These are phyloP conservation scores for Myotisia sp. DNA, from an alignment of 2,329 filamentous ascomycete species.

Conservation along the genomic window DNA sequence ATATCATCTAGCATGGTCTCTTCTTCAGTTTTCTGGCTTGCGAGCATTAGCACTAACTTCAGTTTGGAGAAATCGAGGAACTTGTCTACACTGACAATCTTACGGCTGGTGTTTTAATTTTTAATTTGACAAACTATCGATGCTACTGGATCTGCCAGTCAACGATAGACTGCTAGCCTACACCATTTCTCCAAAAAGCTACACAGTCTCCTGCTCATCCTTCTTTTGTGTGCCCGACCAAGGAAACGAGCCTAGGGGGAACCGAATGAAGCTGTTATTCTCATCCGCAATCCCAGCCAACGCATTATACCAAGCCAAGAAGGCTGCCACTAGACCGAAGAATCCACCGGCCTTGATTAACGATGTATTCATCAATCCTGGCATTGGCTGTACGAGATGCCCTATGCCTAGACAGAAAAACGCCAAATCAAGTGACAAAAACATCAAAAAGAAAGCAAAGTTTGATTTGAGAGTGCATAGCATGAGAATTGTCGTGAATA, in stretches of 20 bases:
- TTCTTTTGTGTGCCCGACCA: constrained; percentile 63
- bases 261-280: constrained; percentile 69
- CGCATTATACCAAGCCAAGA: constrained; percentile 77
- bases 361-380: constrained; percentile 27
- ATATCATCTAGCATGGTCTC: too few relatives aligned
- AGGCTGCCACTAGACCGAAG: constrained; percentile 68
- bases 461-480: constrained; percentile 64
- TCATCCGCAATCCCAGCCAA: constrained; percentile 64
- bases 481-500: constrained; percentile 64
- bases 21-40: too few relatives aligned
- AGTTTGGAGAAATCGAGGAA: too few relatives aligned
- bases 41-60: too few relatives aligned
- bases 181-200: not conserved
- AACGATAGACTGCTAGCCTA: too few relatives aligned
- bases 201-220: constrained; percentile 30
- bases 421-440: constrained; percentile 61
- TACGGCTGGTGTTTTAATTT: too few relatives aligned
- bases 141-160: too few relatives aligned
- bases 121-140: too few relatives aligned
- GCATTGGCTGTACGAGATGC: constrained; percentile 42
- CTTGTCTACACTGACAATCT: too few relatives aligned
- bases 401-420: constrained; percentile 58
- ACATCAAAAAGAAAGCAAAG: constrained; percentile 62
- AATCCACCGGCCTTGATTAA: constrained; percentile 59
- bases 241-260: constrained; percentile 86